Percentiles rank a stretch among this genome's conserved stretches.
phyloP scores from a whole-genome alignment of 2,329 filamentous ascomycete genomes.

The Ceratocystis variospora region DNA sequence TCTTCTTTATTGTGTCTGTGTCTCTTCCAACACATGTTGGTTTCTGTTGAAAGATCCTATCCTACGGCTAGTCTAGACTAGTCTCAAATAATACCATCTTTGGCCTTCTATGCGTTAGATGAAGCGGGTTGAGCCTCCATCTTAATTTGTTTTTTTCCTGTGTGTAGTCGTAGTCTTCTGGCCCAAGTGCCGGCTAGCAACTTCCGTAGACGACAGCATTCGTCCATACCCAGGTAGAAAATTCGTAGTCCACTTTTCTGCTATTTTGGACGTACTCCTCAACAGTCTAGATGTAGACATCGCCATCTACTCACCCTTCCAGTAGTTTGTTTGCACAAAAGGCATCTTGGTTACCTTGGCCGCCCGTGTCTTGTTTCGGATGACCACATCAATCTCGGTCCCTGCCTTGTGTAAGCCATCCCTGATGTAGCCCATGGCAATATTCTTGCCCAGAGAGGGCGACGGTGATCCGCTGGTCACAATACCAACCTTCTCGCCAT shows the following conservation, averaged over 20 bases:
- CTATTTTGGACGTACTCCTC: background rate
- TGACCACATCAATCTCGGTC: slow-evolving; percentile 63
- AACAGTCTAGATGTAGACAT: background rate
- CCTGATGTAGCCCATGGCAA: slow-evolving; percentile 88
- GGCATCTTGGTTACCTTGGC: slow-evolving; percentile 78
- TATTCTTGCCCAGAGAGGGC: slow-evolving; percentile 75
- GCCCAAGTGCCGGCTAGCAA: background rate
- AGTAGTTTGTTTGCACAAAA: slow-evolving; percentile 70
- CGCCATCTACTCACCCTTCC: slow-evolving; percentile 30
- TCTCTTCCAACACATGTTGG: background rate
- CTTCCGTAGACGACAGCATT: background rate
- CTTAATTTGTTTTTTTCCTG: background rate
- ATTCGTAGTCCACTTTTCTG: background rate
- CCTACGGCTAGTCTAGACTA: background rate
- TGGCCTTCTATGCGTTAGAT: background rate
- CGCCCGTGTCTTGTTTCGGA: slow-evolving; percentile 62
- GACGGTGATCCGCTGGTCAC: slow-evolving; percentile 86
- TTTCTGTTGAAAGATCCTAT: slow-evolving; percentile 5
- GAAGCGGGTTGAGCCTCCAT: slow-evolving; percentile 5
- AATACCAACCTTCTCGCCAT: slow-evolving; percentile 55
- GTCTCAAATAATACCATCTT: background rate
- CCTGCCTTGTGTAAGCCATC: slow-evolving; percentile 71
- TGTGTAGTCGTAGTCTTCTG: background rate
- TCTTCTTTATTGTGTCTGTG: slow-evolving; percentile 2
- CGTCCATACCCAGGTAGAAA: background rate